A percentile compares a stretch with the other conserved stretches of the same genome.
These are phyloP conservation scores for Collybiopsis luxurians DNA, from an alignment of 768 basidiomycete species.

Conservation along the genomic window DNA sequence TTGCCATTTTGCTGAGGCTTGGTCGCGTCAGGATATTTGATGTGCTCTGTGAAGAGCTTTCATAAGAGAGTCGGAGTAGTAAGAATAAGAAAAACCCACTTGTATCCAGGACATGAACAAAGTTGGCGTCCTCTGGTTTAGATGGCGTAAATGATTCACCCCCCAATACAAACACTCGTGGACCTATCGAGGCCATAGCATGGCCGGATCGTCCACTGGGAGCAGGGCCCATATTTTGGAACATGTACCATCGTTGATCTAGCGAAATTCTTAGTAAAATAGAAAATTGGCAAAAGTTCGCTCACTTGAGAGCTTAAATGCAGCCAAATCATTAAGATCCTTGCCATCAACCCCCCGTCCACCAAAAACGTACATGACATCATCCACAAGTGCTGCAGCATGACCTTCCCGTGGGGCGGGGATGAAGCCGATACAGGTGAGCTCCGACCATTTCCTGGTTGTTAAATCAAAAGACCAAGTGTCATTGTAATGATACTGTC, in stretches of 20 bases:
- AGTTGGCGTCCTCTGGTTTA: constrained; percentile 72
- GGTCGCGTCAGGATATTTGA: constrained; percentile 84
- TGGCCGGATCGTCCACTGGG: constrained; percentile 93
- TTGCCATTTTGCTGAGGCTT: constrained; percentile 19
- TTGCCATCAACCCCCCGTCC: constrained; percentile 97
- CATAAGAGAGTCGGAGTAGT: constrained; percentile 5
- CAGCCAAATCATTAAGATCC: constrained; percentile 90
- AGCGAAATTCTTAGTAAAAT: constrained; percentile 11
- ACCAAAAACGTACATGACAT: constrained; percentile 97
- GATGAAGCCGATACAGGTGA: constrained; percentile 95
- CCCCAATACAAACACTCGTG: constrained; percentile 89
- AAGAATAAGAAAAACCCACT: constrained; percentile 54
- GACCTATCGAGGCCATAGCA: constrained; percentile 94
- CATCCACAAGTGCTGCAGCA: constrained; percentile 93
- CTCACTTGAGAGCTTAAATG: constrained; percentile 97
- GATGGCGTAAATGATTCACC: constrained; percentile 83
- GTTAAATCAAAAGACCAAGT: constrained; percentile 92
- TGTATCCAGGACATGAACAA: constrained; percentile 93
- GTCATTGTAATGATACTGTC: constrained; percentile 98
- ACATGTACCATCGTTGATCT: constrained; percentile 99
- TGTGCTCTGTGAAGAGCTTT: constrained; percentile 60
- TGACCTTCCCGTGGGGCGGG: constrained; percentile 96
- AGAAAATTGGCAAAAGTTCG: constrained; percentile 17
- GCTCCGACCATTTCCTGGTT: constrained; percentile 82
- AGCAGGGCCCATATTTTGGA: constrained; percentile 98